These are phyloP conservation scores for Alnus rubra DNA, from an alignment of 306 rosid species.

Conservation along the genomic window DNA sequence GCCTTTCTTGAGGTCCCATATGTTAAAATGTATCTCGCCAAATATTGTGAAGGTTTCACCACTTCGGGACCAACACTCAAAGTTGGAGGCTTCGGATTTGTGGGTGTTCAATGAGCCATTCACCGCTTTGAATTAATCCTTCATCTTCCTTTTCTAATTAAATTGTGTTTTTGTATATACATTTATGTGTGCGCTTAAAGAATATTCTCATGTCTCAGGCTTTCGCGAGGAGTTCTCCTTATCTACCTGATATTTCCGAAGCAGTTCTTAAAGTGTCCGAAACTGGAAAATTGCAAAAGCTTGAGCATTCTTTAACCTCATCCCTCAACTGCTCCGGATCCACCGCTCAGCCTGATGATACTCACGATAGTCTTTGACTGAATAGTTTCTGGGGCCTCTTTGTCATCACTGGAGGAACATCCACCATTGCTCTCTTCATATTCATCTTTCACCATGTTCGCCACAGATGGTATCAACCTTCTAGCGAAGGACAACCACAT, in stretches of 20 bases:
- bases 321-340: neutral
- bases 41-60: constrained; percentile 13
- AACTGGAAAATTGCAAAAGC: neutral
- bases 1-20: constrained; percentile 21
- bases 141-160: too few species aligned
- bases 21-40: constrained; percentile 21
- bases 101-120: neutral
- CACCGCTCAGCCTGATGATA: neutral
- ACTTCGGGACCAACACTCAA: constrained; percentile 15
- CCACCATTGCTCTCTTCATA: neutral
- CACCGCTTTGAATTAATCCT: neutral
- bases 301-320: neutral
- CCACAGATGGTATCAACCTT: neutral
- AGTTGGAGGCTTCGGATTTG: constrained; percentile 31
- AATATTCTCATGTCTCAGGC: neutral
- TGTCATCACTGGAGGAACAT: neutral
- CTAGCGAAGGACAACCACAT: neutral
- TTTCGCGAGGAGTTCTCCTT: constrained; percentile 7
- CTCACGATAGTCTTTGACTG: neutral
- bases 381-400: constrained; percentile 3
- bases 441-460: neutral
- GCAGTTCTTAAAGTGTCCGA: constrained; percentile 1
- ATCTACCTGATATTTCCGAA: constrained; percentile 6
- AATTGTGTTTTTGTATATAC: neutral
- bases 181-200: neutral